Conservation (phyloP, 352 stramenopile species). For the Globisporangium barbulae region DNA sequence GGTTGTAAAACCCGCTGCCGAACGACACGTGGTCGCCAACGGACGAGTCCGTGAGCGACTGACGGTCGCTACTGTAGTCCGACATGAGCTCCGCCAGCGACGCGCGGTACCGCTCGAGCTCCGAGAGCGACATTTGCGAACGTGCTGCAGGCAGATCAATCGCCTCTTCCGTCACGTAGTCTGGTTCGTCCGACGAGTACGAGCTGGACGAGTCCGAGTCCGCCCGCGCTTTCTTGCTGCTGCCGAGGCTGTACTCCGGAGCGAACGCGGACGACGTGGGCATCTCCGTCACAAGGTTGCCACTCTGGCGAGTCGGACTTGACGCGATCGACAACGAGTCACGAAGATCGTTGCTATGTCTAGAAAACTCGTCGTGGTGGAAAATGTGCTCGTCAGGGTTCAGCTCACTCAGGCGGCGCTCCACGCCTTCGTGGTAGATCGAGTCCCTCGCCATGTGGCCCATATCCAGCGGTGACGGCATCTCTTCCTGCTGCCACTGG, state of each 20-base stretch:
- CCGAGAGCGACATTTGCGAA: slow-evolving; percentile 19
- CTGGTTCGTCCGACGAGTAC: slow-evolving; percentile 28
- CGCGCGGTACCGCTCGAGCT: slow-evolving; percentile 40
- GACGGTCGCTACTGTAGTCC: slow-evolving; percentile 31
- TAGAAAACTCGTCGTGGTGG: slow-evolving; percentile 1
- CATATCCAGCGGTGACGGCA: slow-evolving; percentile 2
- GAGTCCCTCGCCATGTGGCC: slow-evolving; percentile 23
- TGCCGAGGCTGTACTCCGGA: slow-evolving; percentile 10
- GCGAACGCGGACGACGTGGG: background rate
- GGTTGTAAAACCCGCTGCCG: slow-evolving; percentile 4
- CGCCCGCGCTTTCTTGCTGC: slow-evolving; percentile 1
- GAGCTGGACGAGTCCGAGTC: slow-evolving; percentile 31
- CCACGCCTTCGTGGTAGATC: slow-evolving; percentile 17
- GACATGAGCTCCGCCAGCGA: slow-evolving; percentile 64
- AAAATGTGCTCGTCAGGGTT: slow-evolving; percentile 17
- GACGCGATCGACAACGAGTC: slow-evolving; percentile 8
- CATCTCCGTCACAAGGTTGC: background rate
- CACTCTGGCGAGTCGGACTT: slow-evolving; percentile 3
- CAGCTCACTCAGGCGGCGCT: slow-evolving; percentile 12
- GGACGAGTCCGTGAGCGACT: background rate
- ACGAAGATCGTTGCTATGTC: background rate
- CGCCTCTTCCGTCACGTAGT: slow-evolving; percentile 16
- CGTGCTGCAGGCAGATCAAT: slow-evolving; percentile 15
- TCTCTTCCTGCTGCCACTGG: slow-evolving; percentile 23
- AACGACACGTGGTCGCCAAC: background rate